Evolutionary conservation across 2,329 filamentous ascomycete species (phyloP).

Genomic region (Alternaria arborescens): DNA sequence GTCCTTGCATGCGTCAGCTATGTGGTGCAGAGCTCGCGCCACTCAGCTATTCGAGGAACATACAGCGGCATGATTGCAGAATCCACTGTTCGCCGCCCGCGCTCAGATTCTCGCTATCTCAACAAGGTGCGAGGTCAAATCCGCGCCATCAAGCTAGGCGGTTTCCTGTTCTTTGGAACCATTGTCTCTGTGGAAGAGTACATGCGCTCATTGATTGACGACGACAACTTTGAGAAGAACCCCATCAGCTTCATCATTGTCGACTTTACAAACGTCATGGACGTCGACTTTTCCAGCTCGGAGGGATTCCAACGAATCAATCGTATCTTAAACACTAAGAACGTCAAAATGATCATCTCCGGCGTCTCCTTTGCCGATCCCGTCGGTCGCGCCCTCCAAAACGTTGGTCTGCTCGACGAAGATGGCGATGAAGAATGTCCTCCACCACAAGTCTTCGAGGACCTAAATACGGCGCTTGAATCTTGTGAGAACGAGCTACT

Average conservation of each 20-base stretch:
- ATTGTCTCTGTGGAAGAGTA: conserved; percentile 94
- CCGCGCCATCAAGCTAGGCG: conserved; percentile 87
- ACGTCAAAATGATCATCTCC: conserved; percentile 82
- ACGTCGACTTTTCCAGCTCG: conserved; percentile 93
- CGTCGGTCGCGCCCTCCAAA: conserved; percentile 79
- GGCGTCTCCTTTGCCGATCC: conserved; percentile 79
- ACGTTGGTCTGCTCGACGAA: conserved; percentile 81
- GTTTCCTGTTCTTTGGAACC: conserved; percentile 98
- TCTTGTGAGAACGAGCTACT: conserved; percentile 94
- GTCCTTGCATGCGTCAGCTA: conserved; percentile 89
- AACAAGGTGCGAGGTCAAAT: conserved; percentile 87
- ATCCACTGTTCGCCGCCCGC: conserved; percentile 91
- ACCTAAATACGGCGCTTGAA: conserved; percentile 92
- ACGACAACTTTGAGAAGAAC: conserved; percentile 76
- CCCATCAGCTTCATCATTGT: conserved; percentile 91
- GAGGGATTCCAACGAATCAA: conserved; percentile 95
- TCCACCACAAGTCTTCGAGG: conserved; percentile 74
- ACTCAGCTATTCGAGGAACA: conserved; percentile 87
- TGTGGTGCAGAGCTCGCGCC: conserved; percentile 88
- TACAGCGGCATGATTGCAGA: conserved; percentile 89
- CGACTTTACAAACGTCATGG: conserved; percentile 88
- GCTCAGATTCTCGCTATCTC: conserved; percentile 86
- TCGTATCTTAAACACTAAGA: conserved; percentile 78
- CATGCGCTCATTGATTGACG: conserved; percentile 82
- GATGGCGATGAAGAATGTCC: conserved; percentile 68